Evolutionary conservation across 1,284 basidiomycete species (phyloP).

Genomic region (Paramarasmius palmivorus): DNA sequence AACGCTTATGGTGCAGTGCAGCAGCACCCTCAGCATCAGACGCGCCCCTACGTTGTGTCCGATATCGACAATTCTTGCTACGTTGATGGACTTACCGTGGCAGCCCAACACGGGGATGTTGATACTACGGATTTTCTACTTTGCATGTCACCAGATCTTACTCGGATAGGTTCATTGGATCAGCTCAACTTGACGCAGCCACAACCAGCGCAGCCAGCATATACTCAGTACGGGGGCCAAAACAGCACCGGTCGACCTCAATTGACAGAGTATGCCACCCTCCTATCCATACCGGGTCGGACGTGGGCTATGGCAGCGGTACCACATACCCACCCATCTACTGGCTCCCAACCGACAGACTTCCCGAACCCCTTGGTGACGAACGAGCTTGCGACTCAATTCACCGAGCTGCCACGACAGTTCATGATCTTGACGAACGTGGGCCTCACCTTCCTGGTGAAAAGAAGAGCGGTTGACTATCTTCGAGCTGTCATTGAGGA

Average conservation of each 20-base stretch:
- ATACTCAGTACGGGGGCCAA: slow-evolving; percentile 38
- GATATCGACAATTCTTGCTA: slow-evolving; percentile 62
- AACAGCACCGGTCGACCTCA: slow-evolving; percentile 54
- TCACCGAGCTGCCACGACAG: slow-evolving; percentile 68
- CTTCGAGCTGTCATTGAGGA: slow-evolving; percentile 76
- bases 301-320: slow-evolving; percentile 82
- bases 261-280: slow-evolving; percentile 73
- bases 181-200: slow-evolving; percentile 48
- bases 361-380: slow-evolving; percentile 52
- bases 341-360: slow-evolving; percentile 33
- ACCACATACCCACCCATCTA: slow-evolving; percentile 32
- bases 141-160: slow-evolving; percentile 77
- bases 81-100: slow-evolving; percentile 62
- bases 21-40: slow-evolving; percentile 40
- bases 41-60: slow-evolving; percentile 57
- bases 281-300: slow-evolving; percentile 76
- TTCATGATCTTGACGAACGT: slow-evolving; percentile 88
- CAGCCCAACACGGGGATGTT: slow-evolving; percentile 68
- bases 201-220: slow-evolving; percentile 32
- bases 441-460: slow-evolving; percentile 82
- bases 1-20: slow-evolving; percentile 48
- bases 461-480: slow-evolving; percentile 83
- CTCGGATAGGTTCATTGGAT: slow-evolving; percentile 63
- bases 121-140: slow-evolving; percentile 77
- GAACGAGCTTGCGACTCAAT: slow-evolving; percentile 84